These are phyloP conservation scores for Fagus crenata DNA, from an alignment of 306 rosid species.

Conservation along the genomic window DNA sequence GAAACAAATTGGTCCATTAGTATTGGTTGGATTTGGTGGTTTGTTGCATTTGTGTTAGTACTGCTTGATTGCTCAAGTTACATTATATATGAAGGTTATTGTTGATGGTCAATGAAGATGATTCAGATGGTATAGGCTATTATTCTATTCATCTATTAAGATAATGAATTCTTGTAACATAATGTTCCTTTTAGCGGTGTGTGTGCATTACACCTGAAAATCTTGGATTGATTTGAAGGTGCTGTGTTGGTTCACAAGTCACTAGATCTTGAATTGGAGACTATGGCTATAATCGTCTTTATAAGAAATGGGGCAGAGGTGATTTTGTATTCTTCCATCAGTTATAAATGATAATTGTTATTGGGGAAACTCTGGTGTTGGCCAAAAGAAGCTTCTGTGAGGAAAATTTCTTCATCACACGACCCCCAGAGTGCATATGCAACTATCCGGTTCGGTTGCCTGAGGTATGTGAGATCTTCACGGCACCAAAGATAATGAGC, in stretches of 20 bases:
- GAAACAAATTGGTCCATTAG: constrained; percentile 45
- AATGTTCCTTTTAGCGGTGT: not conserved
- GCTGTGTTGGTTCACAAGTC: not conserved
- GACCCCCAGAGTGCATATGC: too few species aligned
- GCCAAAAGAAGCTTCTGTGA: too few species aligned
- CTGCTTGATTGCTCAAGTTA: constrained; percentile 22
- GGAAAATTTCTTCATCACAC: too few species aligned
- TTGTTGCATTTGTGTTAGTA: constrained; percentile 35
- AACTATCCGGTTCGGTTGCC: too few species aligned
- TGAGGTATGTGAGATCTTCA: too few species aligned
- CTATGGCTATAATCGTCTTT: not conserved
- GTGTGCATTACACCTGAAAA: too few species aligned
- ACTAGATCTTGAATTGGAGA: not conserved
- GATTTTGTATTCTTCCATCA: too few species aligned
- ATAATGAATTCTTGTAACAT: not conserved
- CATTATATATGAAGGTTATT: constrained; percentile 28
- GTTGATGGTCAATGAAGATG: not conserved
- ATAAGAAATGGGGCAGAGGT: not conserved
- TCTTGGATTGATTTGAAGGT: too few species aligned
- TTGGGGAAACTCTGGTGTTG: too few species aligned
- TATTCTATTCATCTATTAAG: not conserved
- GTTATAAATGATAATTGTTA: too few species aligned
- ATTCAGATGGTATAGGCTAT: not conserved
- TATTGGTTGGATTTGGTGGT: constrained; percentile 45
- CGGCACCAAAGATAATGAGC: too few species aligned